Evolutionary conservation across 2,329 filamentous ascomycete genomes (phyloP), one percentile per base, ranked within the genome.

Genomic region (Nemania diffusa): DNA sequence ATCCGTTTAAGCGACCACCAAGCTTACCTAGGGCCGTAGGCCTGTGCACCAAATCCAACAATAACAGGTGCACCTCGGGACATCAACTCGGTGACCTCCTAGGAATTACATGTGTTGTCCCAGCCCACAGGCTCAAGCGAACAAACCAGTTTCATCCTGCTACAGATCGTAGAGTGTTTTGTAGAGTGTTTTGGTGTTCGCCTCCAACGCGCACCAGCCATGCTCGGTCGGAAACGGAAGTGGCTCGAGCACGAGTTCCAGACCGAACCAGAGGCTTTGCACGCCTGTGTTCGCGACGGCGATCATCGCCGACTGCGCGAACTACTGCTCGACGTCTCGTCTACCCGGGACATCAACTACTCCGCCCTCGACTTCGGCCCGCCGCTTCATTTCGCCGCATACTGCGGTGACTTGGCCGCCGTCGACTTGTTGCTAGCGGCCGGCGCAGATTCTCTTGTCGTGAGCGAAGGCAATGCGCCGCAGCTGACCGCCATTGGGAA

Each of bases 401-500:
- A 20, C 22, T 56, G 52, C 52, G 52, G 52, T 26, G 52, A 56
- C 13, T 17, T 26, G 52, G 52, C 22, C 52, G 15, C 52, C 13
- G 52, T 56, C 3, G 52, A 56, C 22, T 20, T 56, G 34, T 56
- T 56, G 32, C 52, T 56, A 42, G 52, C 52, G 34, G 52, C 52
- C 11, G 52, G 52, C 42, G 52, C 52, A 56, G 52, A 56, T 56
- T 26, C 29, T 56, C 52, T 26, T 56, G 15, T 42, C 15, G 29
- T 56, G 32, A 56, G 32, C 26, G 32, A 56, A 17, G 52, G 52
- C 52, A 56, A 56, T 20, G 52, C 15, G 32, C 52, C 52, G 52
- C n/a, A 24, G 52, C 52, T 56, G 9, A 56, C 52, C n/a, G 52
- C 34, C n/a, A 56, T 56, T 56, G 52, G 52, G 29, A 56, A 56